Evolutionary conservation across 768 basidiomycete genomes (phyloP).

Genomic region (Holtermanniella nyarrowii): DNA sequence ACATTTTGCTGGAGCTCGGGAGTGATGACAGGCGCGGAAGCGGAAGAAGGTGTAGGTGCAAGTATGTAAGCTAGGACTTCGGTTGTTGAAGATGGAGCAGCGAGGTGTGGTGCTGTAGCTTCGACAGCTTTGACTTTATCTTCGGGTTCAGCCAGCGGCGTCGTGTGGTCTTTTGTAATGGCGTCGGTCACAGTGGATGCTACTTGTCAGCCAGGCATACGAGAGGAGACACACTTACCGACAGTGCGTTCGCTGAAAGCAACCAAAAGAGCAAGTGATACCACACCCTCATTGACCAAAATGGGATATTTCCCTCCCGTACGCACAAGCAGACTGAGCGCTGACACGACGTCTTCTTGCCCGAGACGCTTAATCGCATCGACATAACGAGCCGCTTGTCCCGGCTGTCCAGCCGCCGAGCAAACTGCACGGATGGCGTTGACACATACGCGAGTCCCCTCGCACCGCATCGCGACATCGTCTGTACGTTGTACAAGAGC

Average conservation of each 20-base stretch:
- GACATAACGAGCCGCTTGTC: slow-evolving; percentile 43
- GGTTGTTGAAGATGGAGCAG: background rate
- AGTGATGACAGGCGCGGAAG: background rate
- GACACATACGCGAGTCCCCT: slow-evolving; percentile 79
- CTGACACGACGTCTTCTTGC: slow-evolving; percentile 50
- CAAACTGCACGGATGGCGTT: slow-evolving; percentile 70
- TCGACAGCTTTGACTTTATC: background rate
- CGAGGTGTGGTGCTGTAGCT: background rate
- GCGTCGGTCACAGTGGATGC: too few species aligned
- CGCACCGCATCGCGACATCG: slow-evolving; percentile 70
- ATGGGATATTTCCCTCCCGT: slow-evolving; percentile 71
- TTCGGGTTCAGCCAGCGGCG: background rate
- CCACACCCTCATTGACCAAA: slow-evolving; percentile 77
- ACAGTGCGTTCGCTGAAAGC: slow-evolving; percentile 21
- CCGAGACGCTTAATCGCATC: slow-evolving; percentile 50
- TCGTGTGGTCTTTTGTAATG: too few species aligned
- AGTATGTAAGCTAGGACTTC: background rate
- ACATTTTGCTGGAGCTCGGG: background rate
- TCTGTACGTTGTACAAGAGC: slow-evolving; percentile 68
- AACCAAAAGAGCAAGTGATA: slow-evolving; percentile 68
- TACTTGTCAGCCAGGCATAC: too few species aligned
- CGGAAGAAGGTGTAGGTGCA: background rate
- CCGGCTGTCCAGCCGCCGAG: background rate
- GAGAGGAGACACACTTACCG: background rate
- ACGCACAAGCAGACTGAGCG: slow-evolving; percentile 61